Percentiles rank a stretch among this genome's conserved stretches.
phyloP scores from a whole-genome alignment of 1,139 yeast species.

The Blastobotrys arbuscula region DNA sequence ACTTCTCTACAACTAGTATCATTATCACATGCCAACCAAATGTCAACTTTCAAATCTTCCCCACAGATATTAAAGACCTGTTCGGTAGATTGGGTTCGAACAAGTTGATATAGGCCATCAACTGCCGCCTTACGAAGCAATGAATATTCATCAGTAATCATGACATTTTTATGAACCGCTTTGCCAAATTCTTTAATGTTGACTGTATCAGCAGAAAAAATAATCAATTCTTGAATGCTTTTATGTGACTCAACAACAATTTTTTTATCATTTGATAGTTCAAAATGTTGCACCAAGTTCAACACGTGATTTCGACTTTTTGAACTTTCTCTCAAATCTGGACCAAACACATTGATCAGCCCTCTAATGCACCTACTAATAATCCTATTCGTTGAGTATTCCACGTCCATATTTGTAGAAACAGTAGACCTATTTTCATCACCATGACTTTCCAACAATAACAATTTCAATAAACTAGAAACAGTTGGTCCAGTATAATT shows the following conservation, averaged over 20 bases:
- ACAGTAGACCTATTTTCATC: constrained; percentile 40
- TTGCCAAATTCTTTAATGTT: constrained; percentile 25
- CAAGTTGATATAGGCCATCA: constrained; percentile 35
- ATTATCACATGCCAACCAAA: constrained; percentile 37
- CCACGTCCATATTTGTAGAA: constrained; percentile 44
- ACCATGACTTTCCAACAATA: constrained; percentile 53
- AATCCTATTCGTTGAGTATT: constrained; percentile 38
- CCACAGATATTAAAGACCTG: constrained; percentile 32
- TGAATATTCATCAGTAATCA: constrained; percentile 15
- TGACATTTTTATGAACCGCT: constrained; percentile 28
- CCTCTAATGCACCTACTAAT: constrained; percentile 41
- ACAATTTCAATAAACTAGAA: constrained; percentile 42
- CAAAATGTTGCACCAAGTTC: constrained; percentile 31
- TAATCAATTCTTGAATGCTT: constrained; percentile 28
- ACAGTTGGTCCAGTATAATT: constrained; percentile 43
- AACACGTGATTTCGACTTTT: constrained; percentile 22
- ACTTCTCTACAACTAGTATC: constrained; percentile 30
- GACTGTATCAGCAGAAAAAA: constrained; percentile 31
- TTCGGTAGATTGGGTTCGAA: constrained; percentile 30
- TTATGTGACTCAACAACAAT: constrained; percentile 29
- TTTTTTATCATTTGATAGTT: constrained; percentile 24
- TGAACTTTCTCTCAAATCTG: constrained; percentile 38
- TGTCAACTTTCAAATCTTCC: constrained; percentile 28
- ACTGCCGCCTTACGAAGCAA: constrained; percentile 32
- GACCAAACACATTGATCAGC: constrained; percentile 46